Evolutionary conservation across 1,284 basidiomycete species (phyloP).

Genomic region (Irpex lacteus): DNA sequence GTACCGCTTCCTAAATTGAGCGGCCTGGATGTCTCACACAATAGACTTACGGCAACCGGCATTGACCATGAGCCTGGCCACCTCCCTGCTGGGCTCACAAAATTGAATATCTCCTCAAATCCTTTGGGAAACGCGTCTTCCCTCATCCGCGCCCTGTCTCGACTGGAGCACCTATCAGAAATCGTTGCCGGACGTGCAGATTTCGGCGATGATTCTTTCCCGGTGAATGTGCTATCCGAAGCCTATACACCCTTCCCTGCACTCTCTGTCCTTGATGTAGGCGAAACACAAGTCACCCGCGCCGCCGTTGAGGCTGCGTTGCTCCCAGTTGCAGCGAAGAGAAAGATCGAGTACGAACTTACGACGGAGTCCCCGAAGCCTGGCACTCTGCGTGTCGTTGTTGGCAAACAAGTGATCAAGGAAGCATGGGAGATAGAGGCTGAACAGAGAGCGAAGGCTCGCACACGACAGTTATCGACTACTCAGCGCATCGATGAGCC

Average conservation of each 20-base stretch:
- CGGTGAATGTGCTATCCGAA: constrained; percentile 37
- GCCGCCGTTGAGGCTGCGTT: constrained; percentile 46
- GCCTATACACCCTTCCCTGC: constrained; percentile 39
- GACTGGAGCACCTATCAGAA: constrained; percentile 54
- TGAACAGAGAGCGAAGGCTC: constrained; percentile 40
- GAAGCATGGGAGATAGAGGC: constrained; percentile 77
- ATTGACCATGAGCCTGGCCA: constrained; percentile 44
- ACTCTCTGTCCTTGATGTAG: constrained; percentile 58
- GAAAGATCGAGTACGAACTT: constrained; percentile 51
- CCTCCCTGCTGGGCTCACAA: constrained; percentile 30
- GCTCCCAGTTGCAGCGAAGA: constrained; percentile 28
- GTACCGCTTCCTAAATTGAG: constrained; percentile 61
- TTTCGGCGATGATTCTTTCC: constrained; percentile 58
- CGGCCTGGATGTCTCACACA: constrained; percentile 59
- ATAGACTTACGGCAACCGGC: constrained; percentile 50
- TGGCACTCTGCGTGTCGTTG: constrained; percentile 51
- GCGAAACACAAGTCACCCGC: constrained; percentile 55
- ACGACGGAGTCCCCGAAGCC: constrained; percentile 49
- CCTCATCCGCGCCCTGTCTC: constrained; percentile 47
- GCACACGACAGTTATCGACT: not conserved
- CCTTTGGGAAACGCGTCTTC: constrained; percentile 29
- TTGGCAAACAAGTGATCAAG: constrained; percentile 66
- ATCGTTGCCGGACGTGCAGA: constrained; percentile 53
- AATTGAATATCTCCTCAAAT: constrained; percentile 40
- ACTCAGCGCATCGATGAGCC: not conserved